Conservation (phyloP, 768 basidiomycete species). For the Hericium erinaceus region DNA sequence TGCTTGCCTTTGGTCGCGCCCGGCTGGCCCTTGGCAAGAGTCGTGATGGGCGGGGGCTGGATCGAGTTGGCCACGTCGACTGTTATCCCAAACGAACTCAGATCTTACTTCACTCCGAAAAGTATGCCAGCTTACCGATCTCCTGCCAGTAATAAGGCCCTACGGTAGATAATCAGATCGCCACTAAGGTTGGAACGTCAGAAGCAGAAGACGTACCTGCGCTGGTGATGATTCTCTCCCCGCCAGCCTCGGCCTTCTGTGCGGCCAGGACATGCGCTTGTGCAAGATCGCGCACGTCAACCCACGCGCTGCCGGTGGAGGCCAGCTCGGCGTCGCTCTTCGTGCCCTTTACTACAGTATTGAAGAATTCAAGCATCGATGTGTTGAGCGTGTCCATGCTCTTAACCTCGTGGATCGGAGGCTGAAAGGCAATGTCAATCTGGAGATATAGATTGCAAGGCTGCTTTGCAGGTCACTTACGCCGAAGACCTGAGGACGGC, state of each 20-base stretch:
- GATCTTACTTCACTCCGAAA: background rate
- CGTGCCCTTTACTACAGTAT: background rate
- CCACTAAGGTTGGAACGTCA: background rate
- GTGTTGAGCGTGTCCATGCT: background rate
- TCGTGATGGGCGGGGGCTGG: background rate
- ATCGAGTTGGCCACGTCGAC: conserved; percentile 1
- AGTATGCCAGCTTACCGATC: background rate
- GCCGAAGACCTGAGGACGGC: background rate
- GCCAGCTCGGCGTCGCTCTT: background rate
- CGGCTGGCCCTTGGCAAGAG: background rate
- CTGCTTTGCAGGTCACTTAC: background rate
- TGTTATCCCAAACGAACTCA: background rate
- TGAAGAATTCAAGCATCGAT: background rate
- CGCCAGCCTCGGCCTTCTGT: background rate
- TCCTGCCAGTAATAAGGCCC: conserved; percentile 3
- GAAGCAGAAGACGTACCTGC: background rate
- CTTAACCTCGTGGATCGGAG: conserved; percentile 1
- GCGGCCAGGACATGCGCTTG: background rate
- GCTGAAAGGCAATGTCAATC: background rate
- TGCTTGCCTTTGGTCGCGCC: background rate
- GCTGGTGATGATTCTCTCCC: background rate
- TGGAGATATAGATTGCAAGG: background rate
- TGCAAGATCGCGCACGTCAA: conserved; percentile 2
- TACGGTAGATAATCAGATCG: background rate
- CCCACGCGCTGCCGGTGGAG: background rate